Evolutionary conservation across 192 early-diverging fungal species (phyloP).

Genomic region (Coemansia sp.): DNA sequence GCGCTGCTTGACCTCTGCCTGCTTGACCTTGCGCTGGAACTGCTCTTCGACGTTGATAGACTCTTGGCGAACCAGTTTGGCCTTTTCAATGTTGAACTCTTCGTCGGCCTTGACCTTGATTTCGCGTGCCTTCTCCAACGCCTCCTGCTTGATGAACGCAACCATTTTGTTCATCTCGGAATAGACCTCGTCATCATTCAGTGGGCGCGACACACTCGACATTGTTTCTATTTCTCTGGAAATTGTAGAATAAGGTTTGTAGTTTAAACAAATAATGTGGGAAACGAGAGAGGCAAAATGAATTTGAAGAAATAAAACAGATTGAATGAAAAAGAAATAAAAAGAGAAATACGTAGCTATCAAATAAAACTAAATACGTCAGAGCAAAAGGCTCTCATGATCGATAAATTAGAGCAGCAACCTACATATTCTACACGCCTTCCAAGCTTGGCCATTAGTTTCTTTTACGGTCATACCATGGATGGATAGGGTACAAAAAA

Average conservation of each 20-base stretch:
- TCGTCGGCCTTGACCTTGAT: conserved; percentile 99
- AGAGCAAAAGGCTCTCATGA: too few species aligned
- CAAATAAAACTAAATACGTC: too few species aligned
- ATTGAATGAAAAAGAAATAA: background rate
- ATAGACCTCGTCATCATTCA: conserved; percentile 94
- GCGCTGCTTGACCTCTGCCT: conserved; percentile 92
- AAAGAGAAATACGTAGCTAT: conserved; percentile 10
- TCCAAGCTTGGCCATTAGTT: too few species aligned
- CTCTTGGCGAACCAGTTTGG: conserved; percentile 97
- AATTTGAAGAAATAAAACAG: background rate
- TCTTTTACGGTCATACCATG: too few species aligned
- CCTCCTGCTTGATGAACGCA: conserved; percentile 98
- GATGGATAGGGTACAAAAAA: too few species aligned
- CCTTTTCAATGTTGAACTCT: conserved; percentile 99
- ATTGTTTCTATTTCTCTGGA: conserved; percentile 10
- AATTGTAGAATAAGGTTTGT: too few species aligned
- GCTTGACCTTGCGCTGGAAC: conserved; percentile 97
- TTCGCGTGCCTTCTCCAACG: conserved; percentile 96
- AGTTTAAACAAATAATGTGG: too few species aligned
- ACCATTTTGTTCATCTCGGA: conserved; percentile 99
- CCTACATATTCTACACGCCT: too few species aligned
- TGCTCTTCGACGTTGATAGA: conserved; percentile 93
- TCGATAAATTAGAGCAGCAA: too few species aligned
- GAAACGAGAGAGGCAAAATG: too few species aligned
- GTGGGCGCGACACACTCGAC: conserved; percentile 56